phyloP scores from a whole-genome alignment of 768 basidiomycete genomes.

The Boletus subcaerulescens region DNA sequence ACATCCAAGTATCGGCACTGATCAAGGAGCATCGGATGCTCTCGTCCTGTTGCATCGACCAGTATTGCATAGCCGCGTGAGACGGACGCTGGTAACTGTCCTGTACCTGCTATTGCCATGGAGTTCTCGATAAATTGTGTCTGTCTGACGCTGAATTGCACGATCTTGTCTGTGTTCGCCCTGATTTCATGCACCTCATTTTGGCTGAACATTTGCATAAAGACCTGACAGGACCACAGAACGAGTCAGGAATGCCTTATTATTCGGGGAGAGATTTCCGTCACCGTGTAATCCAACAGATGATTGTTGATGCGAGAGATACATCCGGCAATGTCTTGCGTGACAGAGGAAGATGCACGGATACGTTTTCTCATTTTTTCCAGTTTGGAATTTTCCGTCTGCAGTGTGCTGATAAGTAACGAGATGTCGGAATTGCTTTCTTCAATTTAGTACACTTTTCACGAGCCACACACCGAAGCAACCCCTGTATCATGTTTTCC shows the following conservation, averaged over 20 bases:
- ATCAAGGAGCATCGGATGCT: slow-evolving; percentile 1
- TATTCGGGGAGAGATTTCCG: no score
- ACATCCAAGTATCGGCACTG: neutral
- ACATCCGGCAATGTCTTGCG: neutral
- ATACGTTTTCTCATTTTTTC: neutral
- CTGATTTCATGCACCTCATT: neutral
- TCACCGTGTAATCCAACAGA: slow-evolving; percentile 11
- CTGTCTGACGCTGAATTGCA: neutral
- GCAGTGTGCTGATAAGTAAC: no score
- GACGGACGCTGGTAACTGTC: neutral
- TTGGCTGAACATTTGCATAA: neutral
- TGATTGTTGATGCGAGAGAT: neutral
- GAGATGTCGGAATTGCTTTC: no score
- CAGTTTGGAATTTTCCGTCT: neutral
- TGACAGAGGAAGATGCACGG: neutral
- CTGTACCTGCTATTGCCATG: neutral
- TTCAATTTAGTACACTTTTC: no score
- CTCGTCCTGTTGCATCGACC: slow-evolving; percentile 1
- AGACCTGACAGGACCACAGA: neutral
- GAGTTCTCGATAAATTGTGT: neutral
- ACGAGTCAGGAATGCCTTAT: neutral
- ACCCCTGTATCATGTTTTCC: neutral
- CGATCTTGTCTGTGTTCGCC: neutral
- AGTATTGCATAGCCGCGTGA: neutral
- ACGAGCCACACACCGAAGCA: neutral